Evolutionary conservation across 768 basidiomycete species (phyloP).

Genomic region (Asterophora parasitica): DNA sequence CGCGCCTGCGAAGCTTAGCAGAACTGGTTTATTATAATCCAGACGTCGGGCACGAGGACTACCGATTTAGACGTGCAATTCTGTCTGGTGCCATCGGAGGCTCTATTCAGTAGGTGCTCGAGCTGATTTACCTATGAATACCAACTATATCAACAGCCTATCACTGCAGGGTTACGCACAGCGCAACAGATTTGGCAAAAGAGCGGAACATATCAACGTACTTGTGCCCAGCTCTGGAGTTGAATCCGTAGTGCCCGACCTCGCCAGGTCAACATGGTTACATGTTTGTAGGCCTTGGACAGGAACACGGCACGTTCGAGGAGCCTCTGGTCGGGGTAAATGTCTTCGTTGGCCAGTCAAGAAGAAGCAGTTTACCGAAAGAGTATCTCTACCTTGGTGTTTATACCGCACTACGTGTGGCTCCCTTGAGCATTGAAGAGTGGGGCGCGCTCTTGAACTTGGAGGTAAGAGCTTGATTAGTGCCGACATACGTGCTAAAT

Average conservation of each 20-base stretch:
- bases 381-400: constrained; percentile 42
- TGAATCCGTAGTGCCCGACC: constrained; percentile 52
- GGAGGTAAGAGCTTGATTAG: constrained; percentile 26
- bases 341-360: constrained; percentile 41
- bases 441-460: constrained; percentile 39
- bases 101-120: constrained; percentile 29
- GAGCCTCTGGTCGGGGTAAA: constrained; percentile 34
- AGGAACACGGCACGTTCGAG: constrained; percentile 38
- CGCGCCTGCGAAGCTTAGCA: constrained; percentile 20
- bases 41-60: constrained; percentile 18
- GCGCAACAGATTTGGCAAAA: constrained; percentile 26
- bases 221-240: constrained; percentile 45
- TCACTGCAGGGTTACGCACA: constrained; percentile 22
- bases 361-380: constrained; percentile 17
- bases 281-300: constrained; percentile 51
- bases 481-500: neutral
- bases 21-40: constrained; percentile 22
- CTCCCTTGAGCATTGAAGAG: constrained; percentile 38
- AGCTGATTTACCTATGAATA: too few relatives aligned
- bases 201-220: constrained; percentile 33
- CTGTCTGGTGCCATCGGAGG: constrained; percentile 36
- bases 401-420: constrained; percentile 39
- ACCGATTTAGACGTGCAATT: constrained; percentile 34
- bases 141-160: too few relatives aligned
- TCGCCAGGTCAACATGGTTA: constrained; percentile 47